Percentiles rank a stretch among this genome's conserved stretches.
These are phyloP conservation scores for Triglochin maritima DNA, from an alignment of 106 monocot genomes.

Conservation along the genomic window DNA sequence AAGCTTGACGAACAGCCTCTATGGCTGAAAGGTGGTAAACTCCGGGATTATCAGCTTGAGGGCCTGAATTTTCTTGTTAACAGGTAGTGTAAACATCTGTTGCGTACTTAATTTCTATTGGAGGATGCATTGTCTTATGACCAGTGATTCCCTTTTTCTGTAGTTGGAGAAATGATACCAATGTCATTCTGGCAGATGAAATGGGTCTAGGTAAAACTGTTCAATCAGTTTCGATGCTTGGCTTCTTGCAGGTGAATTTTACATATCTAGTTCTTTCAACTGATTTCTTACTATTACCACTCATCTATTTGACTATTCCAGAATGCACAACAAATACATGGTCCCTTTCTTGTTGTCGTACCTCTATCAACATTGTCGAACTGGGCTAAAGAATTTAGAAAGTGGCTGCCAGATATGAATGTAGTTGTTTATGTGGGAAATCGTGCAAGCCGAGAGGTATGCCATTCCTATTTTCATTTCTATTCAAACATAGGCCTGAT, in stretches of 20 bases:
- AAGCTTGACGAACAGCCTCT: constrained; percentile 97
- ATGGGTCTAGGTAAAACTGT: constrained; percentile 99
- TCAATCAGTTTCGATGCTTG: constrained; percentile 96
- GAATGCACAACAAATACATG: constrained; percentile 91
- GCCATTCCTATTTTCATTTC: neutral
- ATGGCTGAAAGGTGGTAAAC: constrained; percentile 93
- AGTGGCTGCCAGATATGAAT: constrained; percentile 99
- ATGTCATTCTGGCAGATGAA: constrained; percentile 99
- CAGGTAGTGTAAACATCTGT: constrained; percentile 29
- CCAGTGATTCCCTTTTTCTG: constrained; percentile 6
- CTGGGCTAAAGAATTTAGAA: constrained; percentile 96
- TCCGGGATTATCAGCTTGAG: constrained; percentile 99
- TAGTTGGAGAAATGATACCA: constrained; percentile 99
- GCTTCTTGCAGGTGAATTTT: constrained; percentile 72
- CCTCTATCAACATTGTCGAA: constrained; percentile 94
- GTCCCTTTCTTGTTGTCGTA: constrained; percentile 97
- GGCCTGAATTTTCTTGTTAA: constrained; percentile 99
- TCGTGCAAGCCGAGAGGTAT: constrained; percentile 98
- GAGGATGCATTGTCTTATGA: neutral
- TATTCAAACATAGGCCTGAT: neutral
- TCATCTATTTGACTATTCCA: constrained; percentile 21
- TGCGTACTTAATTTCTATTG: too few species aligned
- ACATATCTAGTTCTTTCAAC: neutral
- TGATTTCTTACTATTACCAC: neutral
- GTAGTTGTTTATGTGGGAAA: constrained; percentile 90